These are phyloP conservation scores for Blastocystis sp. DNA, from an alignment of 352 stramenopile genomes.

Conservation along the genomic window DNA sequence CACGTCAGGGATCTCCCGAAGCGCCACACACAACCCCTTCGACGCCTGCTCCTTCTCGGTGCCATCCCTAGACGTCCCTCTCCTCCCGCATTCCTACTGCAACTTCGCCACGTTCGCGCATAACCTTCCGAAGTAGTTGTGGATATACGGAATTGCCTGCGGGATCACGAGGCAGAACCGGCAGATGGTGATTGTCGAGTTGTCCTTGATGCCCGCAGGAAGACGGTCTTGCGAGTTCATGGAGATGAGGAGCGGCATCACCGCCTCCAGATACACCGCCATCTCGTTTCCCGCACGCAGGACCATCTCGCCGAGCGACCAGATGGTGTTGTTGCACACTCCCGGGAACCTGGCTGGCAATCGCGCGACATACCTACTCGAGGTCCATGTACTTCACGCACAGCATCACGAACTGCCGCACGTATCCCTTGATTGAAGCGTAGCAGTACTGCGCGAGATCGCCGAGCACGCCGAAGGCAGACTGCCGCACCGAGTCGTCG, in stretches of 20 bases:
- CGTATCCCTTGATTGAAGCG: neutral
- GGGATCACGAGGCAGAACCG: neutral
- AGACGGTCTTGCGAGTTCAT: neutral
- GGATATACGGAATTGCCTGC: neutral
- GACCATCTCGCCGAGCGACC: conserved; percentile 19
- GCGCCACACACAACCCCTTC: neutral
- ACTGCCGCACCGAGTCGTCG: conserved; percentile 3
- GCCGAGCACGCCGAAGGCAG: conserved; percentile 9
- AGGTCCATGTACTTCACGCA: conserved; percentile 52
- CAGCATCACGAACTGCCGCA: neutral
- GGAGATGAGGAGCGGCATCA: neutral
- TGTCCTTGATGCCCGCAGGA: neutral
- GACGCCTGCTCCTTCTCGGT: conserved; percentile 13
- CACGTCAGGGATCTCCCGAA: neutral
- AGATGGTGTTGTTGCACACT: conserved; percentile 52
- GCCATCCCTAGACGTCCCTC: neutral
- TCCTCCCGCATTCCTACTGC: neutral
- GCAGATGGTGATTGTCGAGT: conserved; percentile 10
- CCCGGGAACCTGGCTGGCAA: neutral
- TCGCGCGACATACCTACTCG: neutral
- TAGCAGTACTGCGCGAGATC: conserved; percentile 32
- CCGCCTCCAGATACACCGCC: neutral
- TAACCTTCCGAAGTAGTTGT: neutral
- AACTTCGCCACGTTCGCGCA: conserved; percentile 21
- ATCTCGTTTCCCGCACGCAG: neutral